Evolutionary conservation across 1,284 basidiomycete species (phyloP), one percentile per base, ranked within the genome.

Genomic region (Polyporus tsugae): DNA sequence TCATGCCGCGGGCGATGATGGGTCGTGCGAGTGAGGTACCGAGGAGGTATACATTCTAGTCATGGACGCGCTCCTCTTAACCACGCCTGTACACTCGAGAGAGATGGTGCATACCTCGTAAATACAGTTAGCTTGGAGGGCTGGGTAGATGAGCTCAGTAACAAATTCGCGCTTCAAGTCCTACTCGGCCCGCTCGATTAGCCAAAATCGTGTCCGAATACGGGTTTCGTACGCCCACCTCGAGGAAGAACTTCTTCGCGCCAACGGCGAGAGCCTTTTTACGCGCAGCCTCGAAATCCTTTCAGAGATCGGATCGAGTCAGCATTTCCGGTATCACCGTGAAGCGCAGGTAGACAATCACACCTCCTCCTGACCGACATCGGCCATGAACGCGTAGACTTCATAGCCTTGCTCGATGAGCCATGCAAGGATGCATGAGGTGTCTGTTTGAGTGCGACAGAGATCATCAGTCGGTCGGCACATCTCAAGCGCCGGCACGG

Each of bases 1-100:
- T 99, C 98, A 99, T 99, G 63, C 96, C 97, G 72, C 97, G 96
- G 68, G 98, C 97, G 79, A 99, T 99, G 77, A 99, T 97, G 44
- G 52, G 52, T 11, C 33, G 52, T 13, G 52, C 52, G 29, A 35
- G 52, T 5, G 52, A 35, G 52, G 25, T 55, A 13, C 52, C 52
- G 52, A 55, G 92, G 55, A 99, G 93, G 85, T 99, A 99, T 66
- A 99, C 95, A 77, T 95, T 96, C 94, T 95, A 64, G 22, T 22
- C n/a, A 42, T n/a, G 55, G n/a, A 55, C 29, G 49, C 49, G n/a
- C 22, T 9, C 38, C 22, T n/a, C 36, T 60, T 25, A 13, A 39
- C 9, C 6, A 17, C 1, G 58, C n/a, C 0, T 4, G 13, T 29
- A 22, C 58, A 6, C 17, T 25, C 3, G 29, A 11, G 36, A 6